Base-by-base conservation (phyloP, 768 basidiomycete species). In the Boletus reticuloceps region DNA sequence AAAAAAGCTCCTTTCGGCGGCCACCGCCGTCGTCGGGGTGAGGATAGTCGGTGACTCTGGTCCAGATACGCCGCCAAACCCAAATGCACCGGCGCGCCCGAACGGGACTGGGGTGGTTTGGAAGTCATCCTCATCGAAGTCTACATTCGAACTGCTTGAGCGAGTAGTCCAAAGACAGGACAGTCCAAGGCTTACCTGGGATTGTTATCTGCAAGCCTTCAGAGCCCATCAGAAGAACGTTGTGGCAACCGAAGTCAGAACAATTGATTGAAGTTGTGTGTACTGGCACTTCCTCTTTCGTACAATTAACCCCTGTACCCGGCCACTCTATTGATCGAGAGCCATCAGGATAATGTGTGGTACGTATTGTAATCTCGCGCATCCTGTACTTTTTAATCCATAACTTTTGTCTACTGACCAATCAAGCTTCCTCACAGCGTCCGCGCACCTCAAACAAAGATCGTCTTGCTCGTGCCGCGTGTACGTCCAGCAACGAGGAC, bases 401-500 rank as follows among this genome's bases (percentile, higher is more conserved):
- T 25, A 13, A 41, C 17, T 40, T 44, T 43, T 14, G 22, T 42
- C 8, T 45, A 38, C 38, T 16, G 16, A 49, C 51, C n/a, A 37
- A 40, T 56, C 38, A 59, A 47, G 50, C 40, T 29, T 58, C 42
- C 34, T 38, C 32, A 69, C 39, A 31, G 66, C 68, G 16, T 61
- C 59, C 31, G 60, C 60, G 57, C 94, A 97, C 60, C 94, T 79
- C 19, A 55, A 55, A 70, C 94, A 96, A 12, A 95, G 69, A 11
- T 68, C 65, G 17, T 84, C 78, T 13, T 75, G 69, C 39, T 75
- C 67, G 12, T 68, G 60, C 14, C 86, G 78, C 3, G 84, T 85
- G 66, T 79, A 88, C 7, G 83, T 87, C 94, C 95, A 97, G 69
- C 96, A 98, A 16, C 95, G 82, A 22, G 94, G 91, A 68, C 96